Evolutionary conservation across 2,329 filamentous ascomycete species (phyloP).

Genomic region (Neodidymelliopsis sp.): DNA sequence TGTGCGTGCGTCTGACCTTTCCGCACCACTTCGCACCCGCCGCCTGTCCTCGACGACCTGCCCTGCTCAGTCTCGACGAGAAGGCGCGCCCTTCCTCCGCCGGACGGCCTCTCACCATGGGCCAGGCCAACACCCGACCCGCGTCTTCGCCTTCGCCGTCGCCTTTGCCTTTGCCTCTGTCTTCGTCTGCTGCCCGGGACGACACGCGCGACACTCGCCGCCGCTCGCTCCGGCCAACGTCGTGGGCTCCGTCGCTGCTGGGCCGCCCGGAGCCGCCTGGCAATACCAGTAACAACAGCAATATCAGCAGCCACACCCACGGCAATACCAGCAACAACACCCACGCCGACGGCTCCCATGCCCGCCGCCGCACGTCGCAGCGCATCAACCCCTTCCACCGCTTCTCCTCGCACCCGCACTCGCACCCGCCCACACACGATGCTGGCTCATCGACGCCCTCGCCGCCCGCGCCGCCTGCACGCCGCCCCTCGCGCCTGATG

Average conservation of each 20-base stretch:
- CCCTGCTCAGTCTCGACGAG: slow-evolving; percentile 1
- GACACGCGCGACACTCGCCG: slow-evolving; percentile 28
- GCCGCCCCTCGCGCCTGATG: slow-evolving; percentile 43
- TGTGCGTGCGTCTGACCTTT: slow-evolving; percentile 12
- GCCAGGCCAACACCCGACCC: slow-evolving; percentile 47
- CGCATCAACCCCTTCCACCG: slow-evolving; percentile 41
- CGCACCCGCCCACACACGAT: slow-evolving; percentile 35
- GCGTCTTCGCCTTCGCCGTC: slow-evolving; percentile 1
- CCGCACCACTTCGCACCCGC: slow-evolving; percentile 15
- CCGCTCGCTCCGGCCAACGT: slow-evolving; percentile 40
- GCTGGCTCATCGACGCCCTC: slow-evolving; percentile 37
- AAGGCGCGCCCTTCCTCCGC: slow-evolving; percentile 33
- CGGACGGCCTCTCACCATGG: slow-evolving; percentile 46
- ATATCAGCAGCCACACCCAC: neutral
- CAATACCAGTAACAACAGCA: neutral
- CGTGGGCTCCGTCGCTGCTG: slow-evolving; percentile 43
- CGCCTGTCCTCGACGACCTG: neutral
- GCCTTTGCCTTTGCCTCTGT: too few species aligned
- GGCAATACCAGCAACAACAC: slow-evolving; percentile 21
- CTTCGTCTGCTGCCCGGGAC: neutral
- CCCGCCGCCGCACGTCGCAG: slow-evolving; percentile 29
- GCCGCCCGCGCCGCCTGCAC: slow-evolving; percentile 13
- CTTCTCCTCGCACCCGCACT: slow-evolving; percentile 41
- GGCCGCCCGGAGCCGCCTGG: slow-evolving; percentile 24
- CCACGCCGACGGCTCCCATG: slow-evolving; percentile 30